Percentiles rank a stretch among this genome's conserved stretches.
Evolutionary conservation across 2,329 filamentous ascomycete species (phyloP).

Genomic region (Aspergillus jensenii): DNA sequence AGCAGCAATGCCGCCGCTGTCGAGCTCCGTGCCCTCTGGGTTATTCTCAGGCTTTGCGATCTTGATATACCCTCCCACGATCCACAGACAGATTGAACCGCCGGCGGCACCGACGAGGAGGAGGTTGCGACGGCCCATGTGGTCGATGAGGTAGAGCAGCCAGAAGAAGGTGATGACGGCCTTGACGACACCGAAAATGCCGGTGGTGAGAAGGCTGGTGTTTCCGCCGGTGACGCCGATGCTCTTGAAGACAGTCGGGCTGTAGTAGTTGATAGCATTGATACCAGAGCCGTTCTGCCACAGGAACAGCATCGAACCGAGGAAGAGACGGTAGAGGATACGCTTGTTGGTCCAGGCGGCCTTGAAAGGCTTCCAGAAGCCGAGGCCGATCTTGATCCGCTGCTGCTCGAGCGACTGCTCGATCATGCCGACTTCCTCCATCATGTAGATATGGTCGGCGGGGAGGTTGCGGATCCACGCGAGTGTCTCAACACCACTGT

Average conservation of each 20-base stretch:
- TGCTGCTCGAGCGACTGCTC: conserved; percentile 69
- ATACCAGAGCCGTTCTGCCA: conserved; percentile 78
- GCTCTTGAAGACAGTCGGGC: conserved; percentile 66
- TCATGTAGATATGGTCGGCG: conserved; percentile 58
- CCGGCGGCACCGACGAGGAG: conserved; percentile 65
- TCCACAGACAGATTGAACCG: conserved; percentile 50
- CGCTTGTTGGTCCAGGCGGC: conserved; percentile 55
- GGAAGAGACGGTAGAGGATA: conserved; percentile 69
- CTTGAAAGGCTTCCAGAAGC: conserved; percentile 73
- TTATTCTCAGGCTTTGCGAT: conserved; percentile 29
- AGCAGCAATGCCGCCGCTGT: conserved; percentile 43
- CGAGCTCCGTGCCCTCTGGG: conserved; percentile 20
- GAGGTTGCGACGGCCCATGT: conserved; percentile 61
- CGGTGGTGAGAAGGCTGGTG: conserved; percentile 65
- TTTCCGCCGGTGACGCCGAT: conserved; percentile 63
- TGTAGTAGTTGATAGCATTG: conserved; percentile 78
- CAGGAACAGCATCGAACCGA: conserved; percentile 72
- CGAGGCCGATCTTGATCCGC: conserved; percentile 61
- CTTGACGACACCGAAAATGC: conserved; percentile 76
- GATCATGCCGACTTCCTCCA: conserved; percentile 71
- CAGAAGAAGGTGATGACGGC: conserved; percentile 67
- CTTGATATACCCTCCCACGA: conserved; percentile 40
- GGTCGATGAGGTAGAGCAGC: conserved; percentile 68
- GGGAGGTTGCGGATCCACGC: conserved; percentile 45
- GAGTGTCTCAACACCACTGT: conserved; percentile 61